Conservation (phyloP, 129 eudicot species). For the Pseudognaphalium luteoalbum region DNA sequence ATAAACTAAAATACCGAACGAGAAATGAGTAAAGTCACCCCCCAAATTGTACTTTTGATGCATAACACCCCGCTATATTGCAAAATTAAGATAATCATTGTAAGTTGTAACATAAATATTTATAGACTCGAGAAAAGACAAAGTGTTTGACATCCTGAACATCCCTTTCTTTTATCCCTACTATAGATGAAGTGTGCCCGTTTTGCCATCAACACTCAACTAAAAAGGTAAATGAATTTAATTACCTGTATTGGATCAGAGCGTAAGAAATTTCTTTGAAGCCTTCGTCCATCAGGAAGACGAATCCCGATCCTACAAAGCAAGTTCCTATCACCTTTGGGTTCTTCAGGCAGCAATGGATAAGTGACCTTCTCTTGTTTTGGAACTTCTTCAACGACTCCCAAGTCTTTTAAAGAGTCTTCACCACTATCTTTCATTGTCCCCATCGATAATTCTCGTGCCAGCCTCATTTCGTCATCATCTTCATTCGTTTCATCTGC, state of each 20-base stretch:
- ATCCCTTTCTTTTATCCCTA: too few relatives aligned
- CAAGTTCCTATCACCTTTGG: constrained; percentile 63
- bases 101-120: too few relatives aligned
- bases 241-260: constrained; percentile 53
- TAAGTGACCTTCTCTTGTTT: constrained; percentile 38
- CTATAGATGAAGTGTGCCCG: background rate
- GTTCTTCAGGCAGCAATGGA: constrained; percentile 81
- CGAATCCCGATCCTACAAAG: constrained; percentile 85
- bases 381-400: constrained; percentile 25
- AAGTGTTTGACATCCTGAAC: too few relatives aligned
- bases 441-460: constrained; percentile 74
- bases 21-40: too few relatives aligned
- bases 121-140: too few relatives aligned
- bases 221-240: background rate
- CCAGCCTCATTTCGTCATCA: constrained; percentile 66
- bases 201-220: background rate
- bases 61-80: too few relatives aligned
- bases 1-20: too few relatives aligned
- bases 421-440: constrained; percentile 34
- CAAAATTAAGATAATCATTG: too few relatives aligned
- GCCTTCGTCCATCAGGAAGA: constrained; percentile 81
- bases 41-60: too few relatives aligned
- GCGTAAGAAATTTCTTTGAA: constrained; percentile 74
- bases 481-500: constrained; percentile 57
- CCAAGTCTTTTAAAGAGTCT: constrained; percentile 32